Percentiles rank a stretch among this genome's conserved stretches.
Conservation (phyloP, 768 basidiomycete species). For the Strobilomyces dryophilus region DNA sequence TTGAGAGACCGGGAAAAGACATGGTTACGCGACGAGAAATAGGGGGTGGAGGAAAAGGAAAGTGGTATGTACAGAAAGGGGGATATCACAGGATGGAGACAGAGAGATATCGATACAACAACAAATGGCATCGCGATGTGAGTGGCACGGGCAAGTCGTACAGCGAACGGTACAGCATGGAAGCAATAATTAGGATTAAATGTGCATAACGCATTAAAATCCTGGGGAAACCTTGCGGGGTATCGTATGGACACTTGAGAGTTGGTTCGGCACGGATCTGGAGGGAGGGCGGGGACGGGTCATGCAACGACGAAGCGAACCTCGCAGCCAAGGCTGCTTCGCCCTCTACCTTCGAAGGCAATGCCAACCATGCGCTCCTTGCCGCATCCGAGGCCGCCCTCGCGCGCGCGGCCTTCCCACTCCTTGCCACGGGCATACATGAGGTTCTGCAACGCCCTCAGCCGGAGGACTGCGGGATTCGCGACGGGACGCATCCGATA, state of each 20-base stretch:
- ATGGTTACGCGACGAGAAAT: slow-evolving; percentile 3
- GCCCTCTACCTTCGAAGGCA: slow-evolving; percentile 59
- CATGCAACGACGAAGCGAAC: slow-evolving; percentile 33
- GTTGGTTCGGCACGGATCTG: neutral
- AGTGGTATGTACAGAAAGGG: slow-evolving; percentile 1
- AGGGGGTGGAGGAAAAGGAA: neutral
- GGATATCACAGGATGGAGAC: slow-evolving; percentile 22
- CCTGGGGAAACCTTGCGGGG: slow-evolving; percentile 9
- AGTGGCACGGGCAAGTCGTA: slow-evolving; percentile 5
- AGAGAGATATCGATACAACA: slow-evolving; percentile 30
- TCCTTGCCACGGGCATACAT: slow-evolving; percentile 39
- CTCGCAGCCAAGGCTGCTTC: slow-evolving; percentile 45
- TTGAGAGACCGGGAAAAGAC: neutral
- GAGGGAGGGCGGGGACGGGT: neutral
- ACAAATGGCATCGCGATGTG: slow-evolving; percentile 5
- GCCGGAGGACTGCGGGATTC: slow-evolving; percentile 55
- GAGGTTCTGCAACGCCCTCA: slow-evolving; percentile 59
- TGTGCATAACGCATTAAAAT: slow-evolving; percentile 30
- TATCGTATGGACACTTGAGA: slow-evolving; percentile 3
- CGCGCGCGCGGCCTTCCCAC: slow-evolving; percentile 47
- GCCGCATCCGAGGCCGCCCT: slow-evolving; percentile 50
- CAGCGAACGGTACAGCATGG: neutral
- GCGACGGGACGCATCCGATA: slow-evolving; percentile 54
- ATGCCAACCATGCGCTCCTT: slow-evolving; percentile 55
- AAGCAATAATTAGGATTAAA: slow-evolving; percentile 31